Evolutionary conservation across 139 green algal species (phyloP).

Genomic region (Chlamydomonas sphaeroides): DNA sequence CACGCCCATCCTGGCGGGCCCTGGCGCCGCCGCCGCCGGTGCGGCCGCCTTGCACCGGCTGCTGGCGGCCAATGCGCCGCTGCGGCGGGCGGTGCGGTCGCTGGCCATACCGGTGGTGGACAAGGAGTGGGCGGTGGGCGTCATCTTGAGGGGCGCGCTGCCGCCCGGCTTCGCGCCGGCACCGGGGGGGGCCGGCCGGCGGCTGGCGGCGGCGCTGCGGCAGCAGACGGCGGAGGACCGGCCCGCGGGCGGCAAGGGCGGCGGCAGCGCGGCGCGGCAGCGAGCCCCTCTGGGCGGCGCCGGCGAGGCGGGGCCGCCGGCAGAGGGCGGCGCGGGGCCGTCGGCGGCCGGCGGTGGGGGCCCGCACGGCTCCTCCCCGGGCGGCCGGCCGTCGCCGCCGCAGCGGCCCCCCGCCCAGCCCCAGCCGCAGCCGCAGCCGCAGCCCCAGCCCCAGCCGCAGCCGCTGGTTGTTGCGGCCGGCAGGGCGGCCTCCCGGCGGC

Average conservation of each 20-base stretch:
- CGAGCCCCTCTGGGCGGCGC: too few species aligned
- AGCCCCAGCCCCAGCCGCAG: background rate
- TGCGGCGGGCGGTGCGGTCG: conserved; percentile 13
- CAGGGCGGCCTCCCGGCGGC: background rate
- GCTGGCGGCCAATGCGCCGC: background rate
- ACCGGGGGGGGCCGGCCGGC: background rate
- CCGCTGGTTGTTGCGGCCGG: background rate
- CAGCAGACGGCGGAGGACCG: background rate
- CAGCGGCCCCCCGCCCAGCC: background rate
- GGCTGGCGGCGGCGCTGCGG: background rate
- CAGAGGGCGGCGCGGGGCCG: background rate
- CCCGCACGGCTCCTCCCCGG: background rate
- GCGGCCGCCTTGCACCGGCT: background rate
- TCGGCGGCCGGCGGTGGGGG: background rate
- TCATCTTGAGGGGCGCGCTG: conserved; percentile 9
- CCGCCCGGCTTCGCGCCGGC: conserved; percentile 2
- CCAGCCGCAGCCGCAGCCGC: background rate
- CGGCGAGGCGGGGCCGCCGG: background rate
- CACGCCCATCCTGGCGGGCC: too few species aligned
- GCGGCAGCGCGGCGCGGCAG: too few species aligned
- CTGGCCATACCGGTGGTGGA: conserved; percentile 18
- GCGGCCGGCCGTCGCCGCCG: background rate
- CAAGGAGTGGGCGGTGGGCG: conserved; percentile 42
- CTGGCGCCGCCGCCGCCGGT: background rate
- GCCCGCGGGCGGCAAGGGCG: background rate